Evolutionary conservation across 306 rosid genomes (phyloP).

Genomic region (Arachis hypogaea): DNA sequence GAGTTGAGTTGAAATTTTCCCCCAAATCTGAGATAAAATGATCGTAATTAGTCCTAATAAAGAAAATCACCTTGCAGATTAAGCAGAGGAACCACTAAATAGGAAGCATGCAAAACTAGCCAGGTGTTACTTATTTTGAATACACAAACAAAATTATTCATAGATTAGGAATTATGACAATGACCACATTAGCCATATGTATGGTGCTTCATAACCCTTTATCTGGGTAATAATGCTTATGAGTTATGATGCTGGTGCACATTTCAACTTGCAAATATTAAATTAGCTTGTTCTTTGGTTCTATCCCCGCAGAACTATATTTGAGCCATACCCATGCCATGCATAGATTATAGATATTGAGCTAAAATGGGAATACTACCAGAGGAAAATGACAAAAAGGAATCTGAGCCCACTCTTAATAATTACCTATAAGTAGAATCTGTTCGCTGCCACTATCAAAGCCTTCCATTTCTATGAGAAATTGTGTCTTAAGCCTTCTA

Average conservation of each 20-base stretch:
- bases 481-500: constrained; percentile 93
- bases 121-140: background rate
- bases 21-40: no score
- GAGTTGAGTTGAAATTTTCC: no score
- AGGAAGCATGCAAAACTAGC: constrained; percentile 2
- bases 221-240: background rate
- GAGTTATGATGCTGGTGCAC: background rate
- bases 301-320: background rate
- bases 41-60: no score
- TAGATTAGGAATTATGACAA: background rate
- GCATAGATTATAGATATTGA: background rate
- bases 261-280: constrained; percentile 6
- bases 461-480: constrained; percentile 99
- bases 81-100: constrained; percentile 7
- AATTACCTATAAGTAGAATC: constrained; percentile 87
- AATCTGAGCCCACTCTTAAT: constrained; percentile 28
- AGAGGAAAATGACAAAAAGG: constrained; percentile 10
- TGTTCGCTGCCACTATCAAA: constrained; percentile 84
- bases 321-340: background rate
- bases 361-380: background rate
- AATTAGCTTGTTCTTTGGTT: background rate
- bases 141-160: background rate
- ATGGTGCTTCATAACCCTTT: constrained; percentile 19
- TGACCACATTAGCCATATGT: constrained; percentile 5
- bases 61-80: constrained; percentile 16